These are phyloP conservation scores for Dioszegia aurantiaca DNA, from an alignment of 768 basidiomycete species.

Conservation along the genomic window DNA sequence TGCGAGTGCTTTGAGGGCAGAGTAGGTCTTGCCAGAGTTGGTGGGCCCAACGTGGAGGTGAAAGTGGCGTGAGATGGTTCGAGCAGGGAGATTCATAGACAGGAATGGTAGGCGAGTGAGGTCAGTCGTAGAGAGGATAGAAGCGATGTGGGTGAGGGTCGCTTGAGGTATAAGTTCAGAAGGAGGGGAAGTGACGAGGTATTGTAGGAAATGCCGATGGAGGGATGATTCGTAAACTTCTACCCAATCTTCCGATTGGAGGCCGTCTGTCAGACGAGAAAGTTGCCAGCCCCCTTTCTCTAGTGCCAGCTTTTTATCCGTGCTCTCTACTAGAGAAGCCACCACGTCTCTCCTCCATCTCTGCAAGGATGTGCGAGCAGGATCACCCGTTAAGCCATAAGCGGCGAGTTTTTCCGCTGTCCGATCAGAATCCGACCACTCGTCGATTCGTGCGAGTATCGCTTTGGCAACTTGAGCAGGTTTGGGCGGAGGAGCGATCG, in stretches of 20 bases:
- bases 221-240: constrained; percentile 33
- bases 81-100: constrained; percentile 46
- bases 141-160: constrained; percentile 20
- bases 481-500: constrained; percentile 18
- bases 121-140: constrained; percentile 31
- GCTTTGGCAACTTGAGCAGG: constrained; percentile 13
- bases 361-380: too few relatives aligned
- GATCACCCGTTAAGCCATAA: constrained; percentile 21
- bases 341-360: too few relatives aligned
- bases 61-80: constrained; percentile 67
- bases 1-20: constrained; percentile 83
- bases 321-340: too few relatives aligned
- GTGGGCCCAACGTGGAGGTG: constrained; percentile 97
- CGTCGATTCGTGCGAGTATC: constrained; percentile 24
- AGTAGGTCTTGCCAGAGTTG: constrained; percentile 95
- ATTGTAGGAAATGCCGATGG: constrained; percentile 33
- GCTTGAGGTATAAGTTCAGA: neutral
- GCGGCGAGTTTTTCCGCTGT: constrained; percentile 19
- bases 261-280: constrained; percentile 23
- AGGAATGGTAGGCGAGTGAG: constrained; percentile 37
- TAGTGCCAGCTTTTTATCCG: constrained; percentile 15
- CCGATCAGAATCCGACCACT: constrained; percentile 25
- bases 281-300: constrained; percentile 24
- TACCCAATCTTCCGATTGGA: constrained; percentile 30
- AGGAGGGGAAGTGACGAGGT: constrained; percentile 1